These are phyloP conservation scores for slime mould (Dictyostelium discoideum) DNA, from an alignment of 78 protist species.

Conservation along the genomic window DNA sequence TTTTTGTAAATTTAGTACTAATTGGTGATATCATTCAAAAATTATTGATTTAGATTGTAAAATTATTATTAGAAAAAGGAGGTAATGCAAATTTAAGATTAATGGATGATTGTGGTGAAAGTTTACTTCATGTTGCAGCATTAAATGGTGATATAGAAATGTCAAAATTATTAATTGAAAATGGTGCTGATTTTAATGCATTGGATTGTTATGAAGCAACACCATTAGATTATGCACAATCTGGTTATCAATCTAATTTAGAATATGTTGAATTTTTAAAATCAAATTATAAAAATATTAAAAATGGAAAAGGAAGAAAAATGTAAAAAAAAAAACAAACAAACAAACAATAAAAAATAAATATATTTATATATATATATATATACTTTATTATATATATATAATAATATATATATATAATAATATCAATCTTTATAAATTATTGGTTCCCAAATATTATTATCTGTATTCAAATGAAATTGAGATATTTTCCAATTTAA, in stretches of 20 bases:
- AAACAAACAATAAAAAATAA: neutral
- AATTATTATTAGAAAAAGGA: conserved; percentile 19
- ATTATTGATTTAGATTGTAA: conserved; percentile 2
- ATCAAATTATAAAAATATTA: neutral
- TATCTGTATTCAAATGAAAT: neutral
- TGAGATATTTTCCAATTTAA: neutral
- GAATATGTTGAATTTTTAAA: neutral
- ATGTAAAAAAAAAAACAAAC: conserved; percentile 20
- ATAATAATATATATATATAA: too few species aligned
- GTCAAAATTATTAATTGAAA: conserved; percentile 2
- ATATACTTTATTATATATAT: too few species aligned
- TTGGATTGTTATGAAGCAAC: conserved; percentile 36
- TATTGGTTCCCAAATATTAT: neutral
- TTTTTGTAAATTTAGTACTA: neutral
- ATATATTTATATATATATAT: too few species aligned
- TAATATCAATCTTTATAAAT: neutral
- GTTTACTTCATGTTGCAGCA: conserved; percentile 32
- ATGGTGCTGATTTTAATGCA: conserved; percentile 22
- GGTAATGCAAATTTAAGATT: conserved; percentile 42
- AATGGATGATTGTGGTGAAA: conserved; percentile 69
- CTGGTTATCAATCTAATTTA: conserved; percentile 8
- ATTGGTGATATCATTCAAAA: neutral
- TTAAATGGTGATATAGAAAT: conserved; percentile 23
- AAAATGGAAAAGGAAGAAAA: conserved; percentile 53
- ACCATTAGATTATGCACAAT: conserved; percentile 54